Conservation (phyloP, 2,329 filamentous ascomycete species). For the Dactylellina cionopaga region DNA sequence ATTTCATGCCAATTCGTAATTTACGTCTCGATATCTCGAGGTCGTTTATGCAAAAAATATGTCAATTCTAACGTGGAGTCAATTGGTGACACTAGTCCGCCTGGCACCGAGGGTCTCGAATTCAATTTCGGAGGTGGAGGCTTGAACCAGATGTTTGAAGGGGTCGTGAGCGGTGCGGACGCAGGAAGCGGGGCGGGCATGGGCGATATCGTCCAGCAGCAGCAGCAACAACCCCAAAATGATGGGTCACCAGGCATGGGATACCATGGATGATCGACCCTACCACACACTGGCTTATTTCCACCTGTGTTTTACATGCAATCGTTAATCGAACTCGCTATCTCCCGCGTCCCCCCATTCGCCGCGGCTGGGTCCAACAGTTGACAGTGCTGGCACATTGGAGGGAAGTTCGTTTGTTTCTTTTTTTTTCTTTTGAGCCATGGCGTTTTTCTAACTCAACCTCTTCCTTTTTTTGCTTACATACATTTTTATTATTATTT, state of each 20-base stretch:
- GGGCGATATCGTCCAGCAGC: constrained; percentile 46
- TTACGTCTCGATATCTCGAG: too few relatives aligned
- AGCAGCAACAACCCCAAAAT: constrained; percentile 34
- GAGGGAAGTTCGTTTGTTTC: not conserved
- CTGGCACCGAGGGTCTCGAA: constrained; percentile 48
- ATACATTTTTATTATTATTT: not conserved
- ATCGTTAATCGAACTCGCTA: constrained; percentile 33
- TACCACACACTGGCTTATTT: constrained; percentile 38
- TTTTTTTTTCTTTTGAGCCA: constrained; percentile 21
- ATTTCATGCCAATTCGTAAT: not conserved
- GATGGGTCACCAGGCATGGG: constrained; percentile 39
- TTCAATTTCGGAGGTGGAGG: constrained; percentile 49
- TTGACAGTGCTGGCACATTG: not conserved
- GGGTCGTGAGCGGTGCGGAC: constrained; percentile 37
- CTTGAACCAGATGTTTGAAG: constrained; percentile 52
- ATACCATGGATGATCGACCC: constrained; percentile 47
- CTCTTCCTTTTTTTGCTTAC: constrained; percentile 28
- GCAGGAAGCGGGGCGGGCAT: constrained; percentile 29
- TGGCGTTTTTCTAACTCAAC: constrained; percentile 23
- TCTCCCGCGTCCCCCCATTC: constrained; percentile 30
- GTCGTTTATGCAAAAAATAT: constrained; percentile 5
- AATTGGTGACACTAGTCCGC: constrained; percentile 44
- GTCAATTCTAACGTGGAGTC: constrained; percentile 25
- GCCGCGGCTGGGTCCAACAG: constrained; percentile 22
- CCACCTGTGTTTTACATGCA: constrained; percentile 47